phyloP scores from a whole-genome alignment of 345 rosid genomes.

The Punica granatum region DNA sequence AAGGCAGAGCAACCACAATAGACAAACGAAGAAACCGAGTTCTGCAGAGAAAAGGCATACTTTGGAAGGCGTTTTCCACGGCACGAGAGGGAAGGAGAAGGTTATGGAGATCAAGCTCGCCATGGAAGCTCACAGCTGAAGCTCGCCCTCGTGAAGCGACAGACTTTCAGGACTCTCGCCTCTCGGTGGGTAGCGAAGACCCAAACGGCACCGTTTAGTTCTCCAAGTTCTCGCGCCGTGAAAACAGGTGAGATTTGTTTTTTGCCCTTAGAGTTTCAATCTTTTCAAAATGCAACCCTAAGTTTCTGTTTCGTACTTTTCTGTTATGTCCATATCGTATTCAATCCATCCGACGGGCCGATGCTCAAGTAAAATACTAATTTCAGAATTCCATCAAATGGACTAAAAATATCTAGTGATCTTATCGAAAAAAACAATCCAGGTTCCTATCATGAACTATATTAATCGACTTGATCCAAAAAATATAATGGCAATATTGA shows the following conservation, averaged over 20 bases:
- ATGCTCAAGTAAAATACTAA: too few species aligned
- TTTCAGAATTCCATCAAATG: too few species aligned
- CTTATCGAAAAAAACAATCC: too few species aligned
- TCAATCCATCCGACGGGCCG: too few species aligned
- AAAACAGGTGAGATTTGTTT: too few species aligned
- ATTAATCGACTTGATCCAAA: too few species aligned
- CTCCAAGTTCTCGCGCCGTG: background rate
- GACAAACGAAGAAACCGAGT: background rate
- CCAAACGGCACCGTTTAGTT: background rate
- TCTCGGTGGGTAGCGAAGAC: background rate
- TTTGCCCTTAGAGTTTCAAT: too few species aligned
- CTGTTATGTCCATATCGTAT: too few species aligned
- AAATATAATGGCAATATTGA: background rate
- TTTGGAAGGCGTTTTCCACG: background rate
- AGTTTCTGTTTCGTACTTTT: too few species aligned
- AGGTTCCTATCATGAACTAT: too few species aligned
- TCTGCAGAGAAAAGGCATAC: background rate
- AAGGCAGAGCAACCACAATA: background rate
- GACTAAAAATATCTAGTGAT: too few species aligned
- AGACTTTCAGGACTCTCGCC: background rate
- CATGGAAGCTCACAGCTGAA: background rate
- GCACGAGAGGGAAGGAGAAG: conserved; percentile 2
- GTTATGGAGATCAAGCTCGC: conserved; percentile 5
- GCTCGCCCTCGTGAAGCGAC: background rate
- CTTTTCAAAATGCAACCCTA: too few species aligned